Base-by-base conservation (phyloP, 768 basidiomycete genomes). In the Cantharellus anzutake region DNA sequence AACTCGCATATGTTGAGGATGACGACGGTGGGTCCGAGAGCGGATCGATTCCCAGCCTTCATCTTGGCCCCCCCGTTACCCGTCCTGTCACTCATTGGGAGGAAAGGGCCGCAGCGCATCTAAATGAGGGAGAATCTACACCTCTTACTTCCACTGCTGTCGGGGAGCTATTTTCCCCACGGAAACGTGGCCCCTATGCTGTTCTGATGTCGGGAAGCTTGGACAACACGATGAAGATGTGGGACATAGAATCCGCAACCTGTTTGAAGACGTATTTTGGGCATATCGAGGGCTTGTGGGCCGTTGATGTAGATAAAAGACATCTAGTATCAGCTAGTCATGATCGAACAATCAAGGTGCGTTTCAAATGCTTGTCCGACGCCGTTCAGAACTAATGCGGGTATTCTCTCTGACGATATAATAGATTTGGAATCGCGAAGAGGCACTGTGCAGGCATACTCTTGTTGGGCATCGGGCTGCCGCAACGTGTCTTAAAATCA, bases 281-380 rank as follows among this genome's bases (percentile, higher is more conserved):
- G 1, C 93, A 97, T 69, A 92, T 98, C 65, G 96, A 99, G 68
- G 96, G 96, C 59, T 91, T 99, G 16, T 99, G 96, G 96, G 83
- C 82, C 2, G 86, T 98, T 39, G 91, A 90, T 34, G 82, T 84
- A 64, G 92, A 99, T 70, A 86, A 90, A 67, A 75, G 98, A 66
- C 76, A 94, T 58, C 73, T 99, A 56, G 91, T 92, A 35, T 92
- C 87, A 58, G 93, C 82, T 4, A 93, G 90, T 66, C 94, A 98
- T 68, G 91, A 96, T 71, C 80, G 90, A 38, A 96, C 91, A n/a
- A 86, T 96, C 75, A 96, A 96, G 81, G 92, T 90, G 56, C 62
- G 79, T 68, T 51, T 56, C 59, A 60, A 20, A 57, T 51, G 56
- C 57, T 51, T 3, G 52, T 51, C 37, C 61, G 38, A 60, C 40